Evolutionary conservation across 148 eudicot genomes (phyloP).

Genomic region (Agrostemma githago): DNA sequence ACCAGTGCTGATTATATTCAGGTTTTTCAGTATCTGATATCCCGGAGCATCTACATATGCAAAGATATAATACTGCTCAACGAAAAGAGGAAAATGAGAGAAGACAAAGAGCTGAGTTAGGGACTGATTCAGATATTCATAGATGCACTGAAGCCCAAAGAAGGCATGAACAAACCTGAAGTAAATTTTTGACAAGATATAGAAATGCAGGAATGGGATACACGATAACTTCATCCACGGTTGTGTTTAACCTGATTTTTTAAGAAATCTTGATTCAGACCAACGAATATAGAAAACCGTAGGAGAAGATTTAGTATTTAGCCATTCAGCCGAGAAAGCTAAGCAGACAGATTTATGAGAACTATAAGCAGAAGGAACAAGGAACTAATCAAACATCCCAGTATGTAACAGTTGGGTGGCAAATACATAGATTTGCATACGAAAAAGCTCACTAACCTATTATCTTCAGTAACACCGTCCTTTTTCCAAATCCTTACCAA

Average conservation of each 20-base stretch:
- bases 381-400: not conserved
- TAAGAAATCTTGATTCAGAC: not conserved
- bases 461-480: slow-evolving; percentile 93
- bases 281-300: not conserved
- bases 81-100: slow-evolving; percentile 6
- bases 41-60: slow-evolving; percentile 99
- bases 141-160: not conserved
- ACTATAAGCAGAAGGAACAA: no score
- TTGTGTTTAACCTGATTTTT: slow-evolving; percentile 70
- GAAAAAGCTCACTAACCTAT: slow-evolving; percentile 43
- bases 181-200: slow-evolving; percentile 85
- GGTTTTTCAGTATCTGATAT: slow-evolving; percentile 92
- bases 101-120: not conserved
- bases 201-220: slow-evolving; percentile 96
- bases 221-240: slow-evolving; percentile 84
- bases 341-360: not conserved
- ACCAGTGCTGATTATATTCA: slow-evolving; percentile 94
- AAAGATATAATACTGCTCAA: slow-evolving; percentile 91
- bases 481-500: slow-evolving; percentile 75
- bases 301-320: not conserved
- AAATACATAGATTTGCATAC: not conserved
- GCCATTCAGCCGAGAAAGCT: not conserved
- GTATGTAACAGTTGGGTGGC: not conserved
- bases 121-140: slow-evolving; percentile 8
- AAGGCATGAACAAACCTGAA: slow-evolving; percentile 51